Evolutionary conservation across 345 rosid species (phyloP), one percentile per base, ranked within the genome.

Genomic region (Camelina hispida): DNA sequence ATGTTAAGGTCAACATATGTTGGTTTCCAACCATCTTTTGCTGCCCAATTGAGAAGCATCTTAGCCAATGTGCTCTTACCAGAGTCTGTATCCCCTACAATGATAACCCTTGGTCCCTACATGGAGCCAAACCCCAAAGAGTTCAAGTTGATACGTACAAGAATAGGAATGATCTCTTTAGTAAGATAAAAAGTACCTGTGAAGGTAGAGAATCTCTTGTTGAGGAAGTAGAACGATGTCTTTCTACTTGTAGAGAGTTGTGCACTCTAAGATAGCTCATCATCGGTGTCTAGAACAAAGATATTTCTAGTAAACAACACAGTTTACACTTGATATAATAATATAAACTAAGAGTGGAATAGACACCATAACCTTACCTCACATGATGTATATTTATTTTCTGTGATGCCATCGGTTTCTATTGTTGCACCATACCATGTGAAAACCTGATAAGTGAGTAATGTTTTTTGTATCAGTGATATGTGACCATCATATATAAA

Each of bases 11-110:
- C 96, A 53, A 91, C 91, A 82, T 66, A 89, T 13, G 86, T 89
- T 40, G 91, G 97, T 78, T 89, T 86, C 89, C 87, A 89, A 59
- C 96, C 93, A 77, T 79, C 87, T 82, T 89, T 93, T 42, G 89
- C 93, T 52, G 97, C 92, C 97, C 97, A 93, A 75, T 89, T 88
- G 37, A 93, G 90, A 64, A 93, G 97, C 96, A 91, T 91, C 73
- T 84, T 87, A 4, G 90, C 80, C 66, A 88, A 77, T 28, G 94
- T 81, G 79, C 89, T 89, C 84, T 91, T 89, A 22, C 94, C 94
- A 46, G 86, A 89, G 86, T 93, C 93, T 0, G 50, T 84, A 60
- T 81, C 85, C 13, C 96, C 97, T 38, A 88, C 89, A 15, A 91
- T 83, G 75, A 91, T 87, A 66, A 89, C 91, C 53, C 96, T 84